These are phyloP conservation scores for Saposhnikovia divaricata DNA, from an alignment of 129 eudicot genomes.

Conservation along the genomic window DNA sequence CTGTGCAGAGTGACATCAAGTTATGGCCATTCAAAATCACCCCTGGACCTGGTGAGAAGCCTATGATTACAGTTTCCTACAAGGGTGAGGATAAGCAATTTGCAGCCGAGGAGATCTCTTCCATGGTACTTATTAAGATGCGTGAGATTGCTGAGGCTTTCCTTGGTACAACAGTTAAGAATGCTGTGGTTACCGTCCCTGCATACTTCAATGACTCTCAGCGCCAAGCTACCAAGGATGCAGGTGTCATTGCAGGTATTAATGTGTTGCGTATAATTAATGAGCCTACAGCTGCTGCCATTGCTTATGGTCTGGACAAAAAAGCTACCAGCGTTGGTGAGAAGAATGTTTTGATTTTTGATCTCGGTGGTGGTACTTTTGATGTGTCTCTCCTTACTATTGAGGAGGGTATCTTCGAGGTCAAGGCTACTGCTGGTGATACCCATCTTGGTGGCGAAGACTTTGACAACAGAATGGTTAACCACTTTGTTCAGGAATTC, in stretches of 20 bases:
- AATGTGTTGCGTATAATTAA: constrained; percentile 74
- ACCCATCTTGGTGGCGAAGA: constrained; percentile 92
- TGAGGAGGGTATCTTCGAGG: constrained; percentile 84
- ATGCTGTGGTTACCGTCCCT: constrained; percentile 74
- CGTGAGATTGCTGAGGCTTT: constrained; percentile 69
- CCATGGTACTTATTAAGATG: constrained; percentile 81
- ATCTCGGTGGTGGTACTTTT: constrained; percentile 83
- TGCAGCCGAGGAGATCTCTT: constrained; percentile 76
- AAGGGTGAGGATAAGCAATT: constrained; percentile 70
- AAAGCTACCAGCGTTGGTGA: constrained; percentile 73
- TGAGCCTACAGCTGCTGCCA: constrained; percentile 85
- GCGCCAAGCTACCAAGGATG: constrained; percentile 80
- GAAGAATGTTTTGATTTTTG: constrained; percentile 72
- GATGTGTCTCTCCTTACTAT: constrained; percentile 81
- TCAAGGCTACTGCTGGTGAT: constrained; percentile 84
- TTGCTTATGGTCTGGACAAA: constrained; percentile 72
- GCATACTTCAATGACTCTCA: constrained; percentile 81
- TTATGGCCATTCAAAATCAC: constrained; percentile 72
- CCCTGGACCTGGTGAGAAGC: constrained; percentile 68
- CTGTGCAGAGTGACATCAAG: constrained; percentile 69
- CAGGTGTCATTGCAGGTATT: constrained; percentile 75
- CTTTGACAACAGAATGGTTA: constrained; percentile 83
- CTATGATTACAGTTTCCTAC: constrained; percentile 58
- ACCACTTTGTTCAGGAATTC: constrained; percentile 79
- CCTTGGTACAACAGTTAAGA: constrained; percentile 58